These are phyloP conservation scores for Bocquillonia castaneifolia DNA, from an alignment of 441 rosid genomes.

Conservation along the genomic window DNA sequence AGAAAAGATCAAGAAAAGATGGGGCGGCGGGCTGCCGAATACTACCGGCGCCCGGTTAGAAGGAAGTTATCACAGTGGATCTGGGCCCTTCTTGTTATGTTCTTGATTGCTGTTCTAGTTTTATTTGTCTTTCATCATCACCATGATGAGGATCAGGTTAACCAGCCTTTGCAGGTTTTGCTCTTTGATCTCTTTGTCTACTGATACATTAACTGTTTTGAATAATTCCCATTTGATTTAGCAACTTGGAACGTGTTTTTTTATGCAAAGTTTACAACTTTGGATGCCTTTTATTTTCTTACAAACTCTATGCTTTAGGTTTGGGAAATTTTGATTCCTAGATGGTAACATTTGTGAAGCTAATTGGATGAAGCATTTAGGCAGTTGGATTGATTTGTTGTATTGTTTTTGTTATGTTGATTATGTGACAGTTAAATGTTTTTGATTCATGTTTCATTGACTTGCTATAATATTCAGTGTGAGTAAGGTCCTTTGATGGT, in stretches of 20 bases:
- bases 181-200: neutral
- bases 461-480: neutral
- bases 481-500: neutral
- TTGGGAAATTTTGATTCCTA: neutral
- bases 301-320: neutral
- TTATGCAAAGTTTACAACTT: neutral
- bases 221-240: neutral
- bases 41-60: slow-evolving; percentile 87
- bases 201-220: neutral
- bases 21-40: slow-evolving; percentile 96
- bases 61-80: slow-evolving; percentile 83
- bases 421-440: neutral
- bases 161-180: slow-evolving; percentile 37
- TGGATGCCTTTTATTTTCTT: neutral
- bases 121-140: slow-evolving; percentile 76
- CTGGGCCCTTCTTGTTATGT: slow-evolving; percentile 67
- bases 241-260: slow-evolving; percentile 7
- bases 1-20: slow-evolving; percentile 41
- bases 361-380: too few relatives aligned
- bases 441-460: neutral
- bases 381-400: neutral
- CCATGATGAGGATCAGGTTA: slow-evolving; percentile 66
- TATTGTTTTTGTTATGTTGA: neutral
- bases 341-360: too few relatives aligned
- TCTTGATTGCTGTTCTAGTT: slow-evolving; percentile 64